Conservation (phyloP, 148 eudicot species). For the Rhododendron henanense region DNA sequence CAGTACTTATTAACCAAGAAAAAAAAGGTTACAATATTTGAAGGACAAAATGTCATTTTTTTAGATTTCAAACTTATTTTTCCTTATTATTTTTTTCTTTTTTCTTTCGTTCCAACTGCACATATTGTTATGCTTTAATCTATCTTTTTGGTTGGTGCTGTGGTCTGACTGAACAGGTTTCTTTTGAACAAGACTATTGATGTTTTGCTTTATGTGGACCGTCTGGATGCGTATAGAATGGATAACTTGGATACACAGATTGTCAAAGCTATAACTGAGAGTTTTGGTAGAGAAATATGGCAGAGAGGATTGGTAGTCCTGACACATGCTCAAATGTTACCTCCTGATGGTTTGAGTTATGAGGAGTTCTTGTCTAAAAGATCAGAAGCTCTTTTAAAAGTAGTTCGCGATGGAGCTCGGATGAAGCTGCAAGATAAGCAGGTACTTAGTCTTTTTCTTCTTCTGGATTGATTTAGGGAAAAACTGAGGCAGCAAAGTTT, state of each 20-base stretch:
- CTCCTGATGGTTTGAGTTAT: constrained; percentile 87
- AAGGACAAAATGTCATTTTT: not conserved
- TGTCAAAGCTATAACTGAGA: constrained; percentile 74
- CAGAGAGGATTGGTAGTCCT: constrained; percentile 72
- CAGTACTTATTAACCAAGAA: not conserved
- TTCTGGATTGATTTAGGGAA: not conserved
- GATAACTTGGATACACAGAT: constrained; percentile 85
- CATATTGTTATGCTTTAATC: not conserved
- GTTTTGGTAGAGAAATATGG: constrained; percentile 91
- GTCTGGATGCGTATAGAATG: constrained; percentile 88
- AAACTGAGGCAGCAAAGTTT: not conserved
- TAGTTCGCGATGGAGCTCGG: constrained; percentile 61
- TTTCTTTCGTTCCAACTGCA: not conserved
- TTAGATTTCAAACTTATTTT: not conserved
- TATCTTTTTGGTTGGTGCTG: constrained; percentile 16
- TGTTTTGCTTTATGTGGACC: constrained; percentile 86
- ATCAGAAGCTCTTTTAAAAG: constrained; percentile 75
- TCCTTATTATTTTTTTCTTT: not conserved
- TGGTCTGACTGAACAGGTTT: constrained; percentile 73
- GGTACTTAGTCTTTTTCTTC: constrained; percentile 41
- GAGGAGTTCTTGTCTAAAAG: constrained; percentile 73
- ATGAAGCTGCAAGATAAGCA: constrained; percentile 48
- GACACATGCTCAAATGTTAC: constrained; percentile 94
- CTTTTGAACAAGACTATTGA: constrained; percentile 84
- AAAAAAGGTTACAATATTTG: not conserved